These are phyloP conservation scores for Cyberlindnera mrakii DNA, from an alignment of 805 yeast species.

Conservation along the genomic window DNA sequence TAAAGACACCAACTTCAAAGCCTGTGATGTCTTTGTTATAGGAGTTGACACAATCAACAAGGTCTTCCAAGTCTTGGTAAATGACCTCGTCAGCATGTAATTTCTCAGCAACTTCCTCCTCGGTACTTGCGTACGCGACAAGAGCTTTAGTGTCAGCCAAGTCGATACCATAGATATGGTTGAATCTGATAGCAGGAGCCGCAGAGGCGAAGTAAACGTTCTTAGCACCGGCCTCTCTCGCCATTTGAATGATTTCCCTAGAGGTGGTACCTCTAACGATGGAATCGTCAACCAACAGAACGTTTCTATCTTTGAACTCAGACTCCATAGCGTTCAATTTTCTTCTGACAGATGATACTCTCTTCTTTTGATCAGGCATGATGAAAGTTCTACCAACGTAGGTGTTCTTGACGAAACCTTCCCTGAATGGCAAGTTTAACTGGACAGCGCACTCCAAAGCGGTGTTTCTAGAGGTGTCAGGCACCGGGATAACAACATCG, in stretches of 20 bases:
- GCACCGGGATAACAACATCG: constrained; percentile 96
- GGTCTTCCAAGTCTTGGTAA: constrained; percentile 80
- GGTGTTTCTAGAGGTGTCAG: constrained; percentile 95
- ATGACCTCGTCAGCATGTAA: constrained; percentile 90
- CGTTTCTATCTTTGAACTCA: constrained; percentile 81
- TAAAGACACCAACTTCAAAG: constrained; percentile 95
- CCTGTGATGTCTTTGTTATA: constrained; percentile 39
- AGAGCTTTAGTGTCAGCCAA: constrained; percentile 91
- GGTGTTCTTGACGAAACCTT: constrained; percentile 94
- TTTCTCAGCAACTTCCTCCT: constrained; percentile 65
- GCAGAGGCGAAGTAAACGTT: constrained; percentile 95
- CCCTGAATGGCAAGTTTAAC: constrained; percentile 80
- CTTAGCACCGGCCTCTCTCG: constrained; percentile 96
- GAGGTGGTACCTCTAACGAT: constrained; percentile 98
- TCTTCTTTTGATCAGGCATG: constrained; percentile 95
- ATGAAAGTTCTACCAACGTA: constrained; percentile 97
- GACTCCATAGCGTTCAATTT: constrained; percentile 94
- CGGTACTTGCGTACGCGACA: constrained; percentile 78
- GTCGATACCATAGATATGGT: constrained; percentile 97
- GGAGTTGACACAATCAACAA: constrained; percentile 69
- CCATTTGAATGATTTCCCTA: constrained; percentile 94
- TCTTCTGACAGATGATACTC: constrained; percentile 89
- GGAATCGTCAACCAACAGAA: constrained; percentile 90
- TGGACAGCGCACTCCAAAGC: constrained; percentile 88
- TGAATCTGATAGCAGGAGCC: constrained; percentile 95